Evolutionary conservation across 352 stramenopile genomes (phyloP), one percentile per base, ranked within the genome.

Genomic region (Phytophthora syringae): DNA sequence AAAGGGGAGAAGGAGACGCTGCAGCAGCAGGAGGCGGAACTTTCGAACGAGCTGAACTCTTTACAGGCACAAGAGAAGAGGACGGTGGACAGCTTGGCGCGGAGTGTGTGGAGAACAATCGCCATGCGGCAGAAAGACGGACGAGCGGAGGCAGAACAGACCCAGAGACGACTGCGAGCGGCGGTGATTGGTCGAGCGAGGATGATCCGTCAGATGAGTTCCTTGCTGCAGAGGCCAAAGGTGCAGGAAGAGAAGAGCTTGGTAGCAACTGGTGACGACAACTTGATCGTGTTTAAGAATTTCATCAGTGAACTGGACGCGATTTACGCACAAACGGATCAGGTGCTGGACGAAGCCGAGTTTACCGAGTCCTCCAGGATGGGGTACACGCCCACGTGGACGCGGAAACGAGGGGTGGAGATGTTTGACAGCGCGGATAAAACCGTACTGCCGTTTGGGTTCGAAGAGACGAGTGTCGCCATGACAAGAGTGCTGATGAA

Each of bases 401-500:
- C 2, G 16, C 7, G 43, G 5, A 57, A 50, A 10, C 24, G 52
- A 22, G 52, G 52, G 0, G 20, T 62, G 9, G 52, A 68, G 44
- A 42, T 30, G 12, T 63, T 63, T 16, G 52, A 52, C 5, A 68
- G 34, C n/a, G 37, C 52, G 5, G 25, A 62, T 39, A 24, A 13
- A 9, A 42, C 34, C 6, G 34, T 52, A 20, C 39, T 74, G 4
- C 66, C 66, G 3, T 70, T 64, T 15, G 40, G 15, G 10, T 70
- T 45, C 21, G 49, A 67, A 37, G 25, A 67, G 13, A 65, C 60
- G 13, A 45, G 45, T 21, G 49, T 40, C 2, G 60, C 54, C 1
- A 21, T 74, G 9, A 67, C 53, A 16, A 51, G 50, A 37, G 20
- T 67, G 6, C 67, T 74, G 48, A 24, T 70, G 25, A 47, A 53